phyloP scores from a whole-genome alignment of 2,329 filamentous ascomycete species.

The Pyrenophora teres region DNA sequence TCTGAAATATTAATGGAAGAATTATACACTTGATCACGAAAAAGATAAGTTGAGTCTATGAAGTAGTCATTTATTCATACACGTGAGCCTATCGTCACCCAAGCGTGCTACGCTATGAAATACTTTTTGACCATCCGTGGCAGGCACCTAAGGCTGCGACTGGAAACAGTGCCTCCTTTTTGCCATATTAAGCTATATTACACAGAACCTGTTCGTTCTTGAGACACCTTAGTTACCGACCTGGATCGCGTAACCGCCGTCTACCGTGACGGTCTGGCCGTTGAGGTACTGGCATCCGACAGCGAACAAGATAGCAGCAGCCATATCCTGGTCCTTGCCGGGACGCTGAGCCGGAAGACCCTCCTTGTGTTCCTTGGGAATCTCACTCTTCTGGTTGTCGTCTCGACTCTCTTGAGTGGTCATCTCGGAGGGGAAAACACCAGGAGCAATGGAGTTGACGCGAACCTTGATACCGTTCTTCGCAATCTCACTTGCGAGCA shows the following conservation, averaged over 20 bases:
- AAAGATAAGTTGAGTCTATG: too few species aligned
- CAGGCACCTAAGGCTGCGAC: too few species aligned
- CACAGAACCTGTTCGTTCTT: too few species aligned
- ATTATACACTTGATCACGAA: too few species aligned
- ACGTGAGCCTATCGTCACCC: too few species aligned
- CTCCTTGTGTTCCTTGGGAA: slow-evolving; percentile 59
- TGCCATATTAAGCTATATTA: too few species aligned
- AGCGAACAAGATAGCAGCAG: slow-evolving; percentile 59
- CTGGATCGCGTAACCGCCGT: slow-evolving; percentile 57
- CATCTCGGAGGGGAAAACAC: slow-evolving; percentile 64
- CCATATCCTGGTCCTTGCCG: slow-evolving; percentile 65
- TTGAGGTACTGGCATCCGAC: slow-evolving; percentile 58
- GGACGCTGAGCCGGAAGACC: slow-evolving; percentile 58
- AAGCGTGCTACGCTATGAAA: too few species aligned
- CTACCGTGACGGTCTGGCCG: slow-evolving; percentile 55
- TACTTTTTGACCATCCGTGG: too few species aligned
- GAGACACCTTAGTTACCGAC: slow-evolving; percentile 33
- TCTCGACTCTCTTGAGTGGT: slow-evolving; percentile 56
- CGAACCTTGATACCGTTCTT: slow-evolving; percentile 58
- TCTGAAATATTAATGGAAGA: too few species aligned
- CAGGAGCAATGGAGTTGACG: slow-evolving; percentile 63
- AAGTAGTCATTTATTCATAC: too few species aligned
- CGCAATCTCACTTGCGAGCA: slow-evolving; percentile 60
- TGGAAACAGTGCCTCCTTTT: too few species aligned
- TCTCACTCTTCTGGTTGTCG: slow-evolving; percentile 59